Conservation (phyloP, 2,329 filamentous ascomycete genomes). For the Diaporthe ilicicola region DNA sequence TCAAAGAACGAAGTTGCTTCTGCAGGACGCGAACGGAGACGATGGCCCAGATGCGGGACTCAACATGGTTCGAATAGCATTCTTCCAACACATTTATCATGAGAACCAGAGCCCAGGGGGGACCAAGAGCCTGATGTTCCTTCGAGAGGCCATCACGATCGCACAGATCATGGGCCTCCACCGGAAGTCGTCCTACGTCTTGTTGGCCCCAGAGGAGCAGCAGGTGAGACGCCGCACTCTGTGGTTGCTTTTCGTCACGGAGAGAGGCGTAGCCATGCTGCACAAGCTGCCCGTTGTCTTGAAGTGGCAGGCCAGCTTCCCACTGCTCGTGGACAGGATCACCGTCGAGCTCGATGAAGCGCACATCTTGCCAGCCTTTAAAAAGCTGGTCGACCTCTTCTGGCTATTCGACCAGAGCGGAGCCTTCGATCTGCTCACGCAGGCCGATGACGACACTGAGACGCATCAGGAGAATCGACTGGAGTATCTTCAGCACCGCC, state of each 20-base stretch:
- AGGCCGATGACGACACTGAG: conserved; percentile 45
- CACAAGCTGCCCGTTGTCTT: conserved; percentile 58
- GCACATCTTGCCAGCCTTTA: conserved; percentile 57
- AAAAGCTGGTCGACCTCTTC: conserved; percentile 58
- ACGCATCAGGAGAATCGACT: conserved; percentile 42
- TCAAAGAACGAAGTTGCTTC: conserved; percentile 39
- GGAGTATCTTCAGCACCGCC: conserved; percentile 50
- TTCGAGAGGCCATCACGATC: conserved; percentile 60
- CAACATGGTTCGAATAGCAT: conserved; percentile 54
- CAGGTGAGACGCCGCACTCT: conserved; percentile 55
- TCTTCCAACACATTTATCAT: conserved; percentile 61
- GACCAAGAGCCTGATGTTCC: conserved; percentile 54
- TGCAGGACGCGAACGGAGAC: conserved; percentile 35
- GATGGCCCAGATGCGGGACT: conserved; percentile 45
- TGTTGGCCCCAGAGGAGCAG: conserved; percentile 48
- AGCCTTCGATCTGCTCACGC: conserved; percentile 55
- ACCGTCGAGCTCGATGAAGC: conserved; percentile 48
- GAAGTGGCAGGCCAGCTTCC: conserved; percentile 49
- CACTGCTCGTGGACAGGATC: conserved; percentile 41
- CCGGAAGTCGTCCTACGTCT: conserved; percentile 50
- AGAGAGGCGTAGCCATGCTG: conserved; percentile 58
- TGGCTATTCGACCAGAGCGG: conserved; percentile 59
- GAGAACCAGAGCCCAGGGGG: conserved; percentile 58
- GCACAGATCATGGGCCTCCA: conserved; percentile 59
- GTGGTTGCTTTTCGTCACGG: conserved; percentile 60